A percentile compares a stretch with the other conserved stretches of the same genome.
These are phyloP conservation scores for Leucocoprinus leucothites DNA, from an alignment of 768 basidiomycete species.

Conservation along the genomic window DNA sequence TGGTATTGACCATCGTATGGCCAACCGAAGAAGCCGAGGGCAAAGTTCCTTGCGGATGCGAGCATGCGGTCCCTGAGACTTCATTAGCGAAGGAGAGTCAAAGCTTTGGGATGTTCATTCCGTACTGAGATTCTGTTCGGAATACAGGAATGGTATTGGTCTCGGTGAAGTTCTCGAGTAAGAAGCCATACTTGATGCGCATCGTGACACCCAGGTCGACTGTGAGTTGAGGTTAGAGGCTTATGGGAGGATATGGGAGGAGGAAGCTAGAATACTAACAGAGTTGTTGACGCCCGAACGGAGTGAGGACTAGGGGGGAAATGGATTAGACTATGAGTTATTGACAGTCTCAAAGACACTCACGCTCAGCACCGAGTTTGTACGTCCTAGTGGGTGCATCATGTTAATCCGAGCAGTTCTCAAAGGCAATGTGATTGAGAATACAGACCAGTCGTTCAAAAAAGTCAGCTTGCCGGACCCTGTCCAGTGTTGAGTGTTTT, in stretches of 20 bases:
- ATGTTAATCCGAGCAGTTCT: no score
- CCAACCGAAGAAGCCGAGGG: conserved; percentile 74
- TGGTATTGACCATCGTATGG: conserved; percentile 73
- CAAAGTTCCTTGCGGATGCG: conserved; percentile 62
- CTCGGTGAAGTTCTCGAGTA: conserved; percentile 64
- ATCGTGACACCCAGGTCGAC: conserved; percentile 68
- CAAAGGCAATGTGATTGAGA: background rate
- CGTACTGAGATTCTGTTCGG: conserved; percentile 70
- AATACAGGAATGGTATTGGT: conserved; percentile 69
- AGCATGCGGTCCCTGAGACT: conserved; percentile 68
- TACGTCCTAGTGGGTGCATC: conserved; percentile 59
- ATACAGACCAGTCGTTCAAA: conserved; percentile 73
- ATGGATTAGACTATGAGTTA: background rate
- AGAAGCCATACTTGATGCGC: conserved; percentile 76
- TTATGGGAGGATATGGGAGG: background rate
- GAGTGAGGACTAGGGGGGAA: conserved; percentile 63
- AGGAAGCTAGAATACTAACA: conserved; percentile 41
- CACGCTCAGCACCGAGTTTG: conserved; percentile 85
- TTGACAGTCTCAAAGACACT: background rate
- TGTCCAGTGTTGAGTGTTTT: conserved; percentile 55
- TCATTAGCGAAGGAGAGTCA: background rate
- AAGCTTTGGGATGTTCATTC: background rate
- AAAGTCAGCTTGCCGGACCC: conserved; percentile 67
- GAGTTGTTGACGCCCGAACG: conserved; percentile 84
- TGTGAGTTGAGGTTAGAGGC: conserved; percentile 18